Percentiles rank a stretch among this genome's conserved stretches.
Conservation (phyloP, 352 stramenopile genomes). For the Pythium folliculosum region DNA sequence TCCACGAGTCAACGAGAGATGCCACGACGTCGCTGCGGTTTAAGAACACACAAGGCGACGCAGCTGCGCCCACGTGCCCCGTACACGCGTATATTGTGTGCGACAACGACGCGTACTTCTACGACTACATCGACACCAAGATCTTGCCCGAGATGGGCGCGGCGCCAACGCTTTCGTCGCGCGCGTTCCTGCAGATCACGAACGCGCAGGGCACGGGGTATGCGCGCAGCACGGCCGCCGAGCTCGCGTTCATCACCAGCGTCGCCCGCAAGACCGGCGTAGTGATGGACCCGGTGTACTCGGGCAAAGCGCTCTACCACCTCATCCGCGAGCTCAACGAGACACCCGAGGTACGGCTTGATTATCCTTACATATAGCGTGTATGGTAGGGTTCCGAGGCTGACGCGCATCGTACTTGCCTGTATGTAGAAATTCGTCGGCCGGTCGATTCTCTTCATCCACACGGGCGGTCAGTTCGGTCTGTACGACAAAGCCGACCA, state of each 20-base stretch:
- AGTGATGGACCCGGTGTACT: constrained; percentile 88
- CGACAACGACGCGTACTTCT: constrained; percentile 86
- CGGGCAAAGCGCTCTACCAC: constrained; percentile 84
- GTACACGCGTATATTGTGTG: constrained; percentile 87
- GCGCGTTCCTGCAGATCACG: constrained; percentile 77
- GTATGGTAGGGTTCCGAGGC: background rate
- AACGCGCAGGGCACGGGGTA: constrained; percentile 83
- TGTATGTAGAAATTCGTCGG: constrained; percentile 70
- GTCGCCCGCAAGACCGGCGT: constrained; percentile 77
- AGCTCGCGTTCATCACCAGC: constrained; percentile 76
- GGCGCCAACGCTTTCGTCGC: constrained; percentile 47
- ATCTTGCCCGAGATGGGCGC: constrained; percentile 77
- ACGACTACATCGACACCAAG: constrained; percentile 71
- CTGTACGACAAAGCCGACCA: constrained; percentile 91
- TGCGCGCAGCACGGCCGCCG: constrained; percentile 69
- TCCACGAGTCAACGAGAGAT: constrained; percentile 21
- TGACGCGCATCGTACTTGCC: too few species aligned
- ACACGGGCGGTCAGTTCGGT: constrained; percentile 90
- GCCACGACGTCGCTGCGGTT: constrained; percentile 43
- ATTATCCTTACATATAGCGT: too few species aligned
- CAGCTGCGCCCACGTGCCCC: constrained; percentile 37
- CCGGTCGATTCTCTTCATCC: constrained; percentile 89
- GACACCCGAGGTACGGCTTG: constrained; percentile 42
- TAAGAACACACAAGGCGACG: constrained; percentile 8
- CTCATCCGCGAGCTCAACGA: constrained; percentile 80